Conservation (phyloP, 1,139 yeast species). For the Tardiomyces blankii region DNA sequence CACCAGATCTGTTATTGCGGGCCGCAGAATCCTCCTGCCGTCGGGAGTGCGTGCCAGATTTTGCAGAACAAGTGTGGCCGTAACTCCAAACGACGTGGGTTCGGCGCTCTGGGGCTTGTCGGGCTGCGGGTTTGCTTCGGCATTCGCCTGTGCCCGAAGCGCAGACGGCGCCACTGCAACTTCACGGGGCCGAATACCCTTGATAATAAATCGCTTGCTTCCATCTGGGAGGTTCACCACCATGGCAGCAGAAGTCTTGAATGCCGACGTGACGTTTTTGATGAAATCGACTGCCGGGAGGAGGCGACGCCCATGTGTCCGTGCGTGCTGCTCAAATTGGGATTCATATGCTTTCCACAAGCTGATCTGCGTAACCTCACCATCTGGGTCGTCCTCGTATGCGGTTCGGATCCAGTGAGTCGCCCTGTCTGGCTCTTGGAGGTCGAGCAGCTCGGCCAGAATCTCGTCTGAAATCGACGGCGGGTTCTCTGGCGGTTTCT, state of each 20-base stretch:
- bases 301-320: slow-evolving; percentile 38
- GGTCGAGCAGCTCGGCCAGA: slow-evolving; percentile 45
- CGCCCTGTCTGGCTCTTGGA: slow-evolving; percentile 85
- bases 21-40: slow-evolving; percentile 21
- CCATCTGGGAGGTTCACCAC: slow-evolving; percentile 52
- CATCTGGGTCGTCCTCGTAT: slow-evolving; percentile 62
- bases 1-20: slow-evolving; percentile 14
- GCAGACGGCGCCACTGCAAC: slow-evolving; percentile 33
- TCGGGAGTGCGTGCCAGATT: slow-evolving; percentile 25
- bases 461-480: slow-evolving; percentile 55
- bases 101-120: slow-evolving; percentile 7
- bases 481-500: slow-evolving; percentile 44
- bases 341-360: slow-evolving; percentile 93
- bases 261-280: slow-evolving; percentile 84
- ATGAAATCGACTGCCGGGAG: slow-evolving; percentile 95
- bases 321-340: slow-evolving; percentile 50
- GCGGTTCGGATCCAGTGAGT: slow-evolving; percentile 93
- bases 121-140: background rate
- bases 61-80: slow-evolving; percentile 28
- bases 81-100: slow-evolving; percentile 24
- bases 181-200: slow-evolving; percentile 70
- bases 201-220: slow-evolving; percentile 74
- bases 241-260: slow-evolving; percentile 89
- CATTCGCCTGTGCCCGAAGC: background rate
- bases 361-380: slow-evolving; percentile 91